phyloP scores from a whole-genome alignment of 1,284 basidiomycete genomes.

The Ustilago shanxiensis region DNA sequence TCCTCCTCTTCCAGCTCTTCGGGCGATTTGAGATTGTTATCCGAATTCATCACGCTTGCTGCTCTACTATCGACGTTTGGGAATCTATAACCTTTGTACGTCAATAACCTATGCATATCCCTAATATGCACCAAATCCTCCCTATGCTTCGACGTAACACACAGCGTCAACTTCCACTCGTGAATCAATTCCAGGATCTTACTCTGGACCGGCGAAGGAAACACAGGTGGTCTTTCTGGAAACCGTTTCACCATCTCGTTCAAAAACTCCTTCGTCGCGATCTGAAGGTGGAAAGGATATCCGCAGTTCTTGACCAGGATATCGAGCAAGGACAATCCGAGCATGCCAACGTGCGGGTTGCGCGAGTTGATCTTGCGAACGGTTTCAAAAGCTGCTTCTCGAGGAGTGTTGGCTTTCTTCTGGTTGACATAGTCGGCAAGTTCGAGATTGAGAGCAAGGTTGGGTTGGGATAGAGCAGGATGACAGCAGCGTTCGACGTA shows the following conservation, averaged over 20 bases:
- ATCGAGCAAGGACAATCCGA: constrained; percentile 82
- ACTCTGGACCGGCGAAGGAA: constrained; percentile 93
- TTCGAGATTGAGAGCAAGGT: constrained; percentile 91
- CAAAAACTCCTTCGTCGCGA: constrained; percentile 98
- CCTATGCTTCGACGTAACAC: constrained; percentile 88
- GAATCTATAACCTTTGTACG: constrained; percentile 80
- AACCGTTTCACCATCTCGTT: constrained; percentile 98
- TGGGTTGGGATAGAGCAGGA: constrained; percentile 85
- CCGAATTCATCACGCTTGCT: constrained; percentile 64
- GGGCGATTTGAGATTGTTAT: constrained; percentile 88
- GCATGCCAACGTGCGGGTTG: constrained; percentile 87
- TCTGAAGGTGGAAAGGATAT: constrained; percentile 96
- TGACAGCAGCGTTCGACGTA: constrained; percentile 82
- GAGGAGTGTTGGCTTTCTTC: constrained; percentile 97
- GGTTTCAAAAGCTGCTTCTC: constrained; percentile 87
- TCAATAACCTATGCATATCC: constrained; percentile 95
- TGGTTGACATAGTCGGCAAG: constrained; percentile 91
- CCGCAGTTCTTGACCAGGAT: constrained; percentile 95
- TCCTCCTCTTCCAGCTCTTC: constrained; percentile 98
- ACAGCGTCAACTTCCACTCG: constrained; percentile 95
- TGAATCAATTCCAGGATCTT: constrained; percentile 93
- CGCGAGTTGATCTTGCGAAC: constrained; percentile 87
- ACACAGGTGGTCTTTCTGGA: constrained; percentile 95
- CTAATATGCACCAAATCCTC: constrained; percentile 97
- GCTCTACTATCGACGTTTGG: constrained; percentile 65